Percentiles rank a stretch among this genome's conserved stretches.
These are phyloP conservation scores for Garcia nutans DNA, from an alignment of 345 rosid genomes.

Conservation along the genomic window DNA sequence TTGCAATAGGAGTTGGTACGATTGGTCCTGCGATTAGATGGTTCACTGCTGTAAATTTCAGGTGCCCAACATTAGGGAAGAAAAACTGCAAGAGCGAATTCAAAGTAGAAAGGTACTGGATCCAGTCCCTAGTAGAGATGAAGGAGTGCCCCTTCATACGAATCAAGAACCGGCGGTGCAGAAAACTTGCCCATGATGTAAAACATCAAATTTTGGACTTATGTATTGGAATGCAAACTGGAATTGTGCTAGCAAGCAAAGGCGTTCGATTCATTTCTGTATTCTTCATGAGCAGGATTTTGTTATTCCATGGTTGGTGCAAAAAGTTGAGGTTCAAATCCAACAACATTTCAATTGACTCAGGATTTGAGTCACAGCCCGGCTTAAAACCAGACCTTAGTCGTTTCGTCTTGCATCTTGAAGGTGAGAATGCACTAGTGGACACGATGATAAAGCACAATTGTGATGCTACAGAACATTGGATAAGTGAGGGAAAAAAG, in stretches of 20 bases:
- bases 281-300: slow-evolving; percentile 40
- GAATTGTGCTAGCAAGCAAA: slow-evolving; percentile 67
- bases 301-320: slow-evolving; percentile 29
- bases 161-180: slow-evolving; percentile 36
- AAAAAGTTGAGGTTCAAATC: slow-evolving; percentile 23
- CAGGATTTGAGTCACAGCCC: slow-evolving; percentile 30
- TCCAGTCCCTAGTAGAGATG: slow-evolving; percentile 51
- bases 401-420: slow-evolving; percentile 71
- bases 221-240: slow-evolving; percentile 54
- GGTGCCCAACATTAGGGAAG: slow-evolving; percentile 51
- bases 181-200: slow-evolving; percentile 42
- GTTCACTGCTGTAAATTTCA: slow-evolving; percentile 70
- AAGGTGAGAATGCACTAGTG: slow-evolving; percentile 74
- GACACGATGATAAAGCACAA: slow-evolving; percentile 55
- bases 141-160: slow-evolving; percentile 56
- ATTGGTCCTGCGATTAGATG: slow-evolving; percentile 72
- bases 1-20: slow-evolving; percentile 62
- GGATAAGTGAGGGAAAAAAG: slow-evolving; percentile 53
- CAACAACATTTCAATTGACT: slow-evolving; percentile 33
- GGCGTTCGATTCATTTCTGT: slow-evolving; percentile 52
- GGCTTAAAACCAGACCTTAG: slow-evolving; percentile 55
- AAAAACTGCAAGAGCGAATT: slow-evolving; percentile 30
- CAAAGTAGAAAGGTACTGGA: slow-evolving; percentile 71
- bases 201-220: slow-evolving; percentile 40
- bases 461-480: slow-evolving; percentile 54